Conservation (phyloP, 164 flowering plant genomes). For the Protea cynaroides region DNA sequence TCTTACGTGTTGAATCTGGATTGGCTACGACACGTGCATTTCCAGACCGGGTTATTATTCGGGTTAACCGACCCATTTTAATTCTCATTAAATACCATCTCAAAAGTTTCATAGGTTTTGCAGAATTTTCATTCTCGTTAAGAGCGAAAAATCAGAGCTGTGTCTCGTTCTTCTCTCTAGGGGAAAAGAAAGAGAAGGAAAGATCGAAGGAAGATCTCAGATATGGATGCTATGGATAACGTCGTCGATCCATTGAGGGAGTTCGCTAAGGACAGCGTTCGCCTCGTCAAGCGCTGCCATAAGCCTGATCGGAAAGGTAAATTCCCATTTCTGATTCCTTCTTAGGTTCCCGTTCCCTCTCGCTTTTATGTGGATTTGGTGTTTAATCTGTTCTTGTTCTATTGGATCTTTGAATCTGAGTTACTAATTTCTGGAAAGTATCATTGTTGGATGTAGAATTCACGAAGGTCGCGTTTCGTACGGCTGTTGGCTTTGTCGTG, state of each 20-base stretch:
- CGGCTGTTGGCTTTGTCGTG: constrained; percentile 71
- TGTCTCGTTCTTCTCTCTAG: too few relatives aligned
- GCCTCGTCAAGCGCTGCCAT: constrained; percentile 33
- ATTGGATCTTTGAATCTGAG: neutral
- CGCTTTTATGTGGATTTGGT: neutral
- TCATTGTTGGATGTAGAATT: constrained; percentile 33
- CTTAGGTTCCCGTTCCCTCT: neutral
- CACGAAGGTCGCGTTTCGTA: constrained; percentile 64
- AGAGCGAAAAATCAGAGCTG: too few relatives aligned
- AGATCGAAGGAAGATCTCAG: neutral
- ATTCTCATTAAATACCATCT: too few relatives aligned
- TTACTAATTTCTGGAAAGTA: neutral
- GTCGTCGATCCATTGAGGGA: constrained; percentile 28
- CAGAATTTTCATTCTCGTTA: too few relatives aligned
- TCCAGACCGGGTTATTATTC: too few relatives aligned
- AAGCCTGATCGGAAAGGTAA: constrained; percentile 32
- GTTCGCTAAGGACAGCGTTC: constrained; percentile 27
- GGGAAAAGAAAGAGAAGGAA: too few relatives aligned
- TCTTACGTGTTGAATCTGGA: too few relatives aligned
- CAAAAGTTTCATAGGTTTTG: too few relatives aligned
- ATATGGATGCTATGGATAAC: constrained; percentile 24
- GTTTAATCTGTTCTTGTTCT: neutral
- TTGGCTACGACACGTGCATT: too few relatives aligned
- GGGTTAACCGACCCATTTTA: too few relatives aligned
- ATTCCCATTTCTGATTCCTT: neutral